These are phyloP conservation scores for Pleurotus ostreatus DNA, from an alignment of 768 basidiomycete genomes.

Conservation along the genomic window DNA sequence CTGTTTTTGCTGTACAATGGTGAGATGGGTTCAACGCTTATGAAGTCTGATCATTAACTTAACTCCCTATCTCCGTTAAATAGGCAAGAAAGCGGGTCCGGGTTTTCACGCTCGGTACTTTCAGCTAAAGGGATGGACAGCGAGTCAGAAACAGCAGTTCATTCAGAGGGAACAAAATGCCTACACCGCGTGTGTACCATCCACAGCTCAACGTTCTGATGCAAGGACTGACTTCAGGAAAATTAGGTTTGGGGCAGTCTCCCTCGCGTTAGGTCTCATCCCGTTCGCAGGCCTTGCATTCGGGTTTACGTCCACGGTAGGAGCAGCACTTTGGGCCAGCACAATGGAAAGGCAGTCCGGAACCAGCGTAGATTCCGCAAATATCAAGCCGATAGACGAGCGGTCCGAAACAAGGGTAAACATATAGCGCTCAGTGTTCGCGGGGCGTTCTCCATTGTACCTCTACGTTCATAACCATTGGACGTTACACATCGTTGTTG, in stretches of 20 bases:
- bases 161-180: constrained; percentile 47
- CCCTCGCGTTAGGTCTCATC: constrained; percentile 55
- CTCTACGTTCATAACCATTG: too few species aligned
- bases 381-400: too few species aligned
- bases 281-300: constrained; percentile 59
- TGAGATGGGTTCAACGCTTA: constrained; percentile 10
- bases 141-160: constrained; percentile 36
- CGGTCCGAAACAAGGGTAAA: too few species aligned
- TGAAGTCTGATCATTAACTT: background rate
- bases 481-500: too few species aligned
- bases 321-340: constrained; percentile 71
- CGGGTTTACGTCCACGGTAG: constrained; percentile 59
- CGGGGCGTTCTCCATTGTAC: too few species aligned
- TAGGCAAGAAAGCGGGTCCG: constrained; percentile 45
- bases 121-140: constrained; percentile 56
- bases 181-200: constrained; percentile 55
- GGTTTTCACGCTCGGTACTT: constrained; percentile 65
- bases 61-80: background rate
- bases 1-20: constrained; percentile 58
- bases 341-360: constrained; percentile 45
- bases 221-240: too few species aligned
- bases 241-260: constrained; percentile 53
- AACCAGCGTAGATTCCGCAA: too few species aligned
- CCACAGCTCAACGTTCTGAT: background rate
- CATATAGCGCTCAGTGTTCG: too few species aligned